These are phyloP conservation scores for Fagopyrum homotropicum DNA, from an alignment of 148 eudicot species.

Conservation along the genomic window DNA sequence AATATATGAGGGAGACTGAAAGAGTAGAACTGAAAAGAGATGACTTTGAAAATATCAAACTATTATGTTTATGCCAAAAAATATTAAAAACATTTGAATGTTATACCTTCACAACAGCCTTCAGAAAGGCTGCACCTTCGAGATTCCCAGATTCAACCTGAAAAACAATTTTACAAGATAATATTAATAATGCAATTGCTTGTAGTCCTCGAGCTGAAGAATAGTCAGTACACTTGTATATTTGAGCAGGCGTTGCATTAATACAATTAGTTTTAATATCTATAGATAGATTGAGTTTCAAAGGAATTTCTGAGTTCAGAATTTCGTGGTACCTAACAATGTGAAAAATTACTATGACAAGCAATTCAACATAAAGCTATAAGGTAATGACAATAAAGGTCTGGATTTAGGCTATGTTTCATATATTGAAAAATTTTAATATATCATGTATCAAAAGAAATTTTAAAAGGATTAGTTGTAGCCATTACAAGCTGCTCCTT, in stretches of 20 bases:
- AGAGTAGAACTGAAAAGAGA: background rate
- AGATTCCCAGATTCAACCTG: slow-evolving; percentile 72
- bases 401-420: background rate
- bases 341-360: background rate
- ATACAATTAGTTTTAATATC: background rate
- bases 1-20: background rate
- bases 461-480: background rate
- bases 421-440: background rate
- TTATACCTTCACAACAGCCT: slow-evolving; percentile 93
- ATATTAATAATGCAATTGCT: background rate
- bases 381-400: background rate
- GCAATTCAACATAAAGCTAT: background rate
- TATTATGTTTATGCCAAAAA: background rate
- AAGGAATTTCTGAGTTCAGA: background rate
- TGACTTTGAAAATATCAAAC: background rate
- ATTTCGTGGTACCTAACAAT: background rate
- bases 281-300: background rate
- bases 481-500: slow-evolving; percentile 14
- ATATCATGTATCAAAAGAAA: background rate
- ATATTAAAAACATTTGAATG: background rate
- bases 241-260: background rate
- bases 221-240: background rate
- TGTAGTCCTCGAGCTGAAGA: background rate
- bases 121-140: slow-evolving; percentile 65
- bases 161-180: slow-evolving; percentile 10